Evolutionary conservation across 2,329 filamentous ascomycete genomes (phyloP), one percentile per base, ranked within the genome.

Genomic region (Hypomyces rosellus): DNA sequence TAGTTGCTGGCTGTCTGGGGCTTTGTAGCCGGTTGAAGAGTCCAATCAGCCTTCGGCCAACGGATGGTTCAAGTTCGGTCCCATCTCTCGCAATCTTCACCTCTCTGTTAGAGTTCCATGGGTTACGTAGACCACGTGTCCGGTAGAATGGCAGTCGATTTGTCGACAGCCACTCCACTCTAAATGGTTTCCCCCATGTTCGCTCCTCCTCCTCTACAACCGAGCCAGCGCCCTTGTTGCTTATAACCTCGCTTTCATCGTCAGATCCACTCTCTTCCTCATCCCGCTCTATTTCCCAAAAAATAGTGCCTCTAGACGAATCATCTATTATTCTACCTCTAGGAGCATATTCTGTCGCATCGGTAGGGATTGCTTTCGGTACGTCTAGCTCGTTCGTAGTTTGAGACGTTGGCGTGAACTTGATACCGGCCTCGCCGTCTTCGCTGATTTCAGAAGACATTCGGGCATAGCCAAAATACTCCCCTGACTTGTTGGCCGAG

Each of bases 21-120:
- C 66, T 75, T 50, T 75, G 74, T 1, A 67, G 65, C 14, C 77
- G 72, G 59, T 88, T 85, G 67, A 97, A 96, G 61, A 96, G 78
- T 41, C 84, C 82, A 55, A 95, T 75, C 48, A 97, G 72, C 59
- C 82, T 82, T 59, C 82, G 81, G 5, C 91, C 92, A 40, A 95
- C 80, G 30, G 76, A 80, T 25, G 91, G 88, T 67, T 97, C 92
- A 48, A 97, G 74, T 66, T 97, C 92, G 0, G 92, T 97, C 2
- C 92, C 92, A 61, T 97, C 92, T 60, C 92, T 80, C 20, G 92
- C 92, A 63, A 97, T 96, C 69, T 97, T 97, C 55, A 97, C 88
- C 64, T 97, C 92, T 47, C 92, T 77, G 62, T 96, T 96, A 4
- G 89, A 87, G 66, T 97, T 97, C 89, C 90, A 96, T 0, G 89